These are phyloP conservation scores for Eleusine indica DNA, from an alignment of 176 grass and related monocot genomes.

Conservation along the genomic window DNA sequence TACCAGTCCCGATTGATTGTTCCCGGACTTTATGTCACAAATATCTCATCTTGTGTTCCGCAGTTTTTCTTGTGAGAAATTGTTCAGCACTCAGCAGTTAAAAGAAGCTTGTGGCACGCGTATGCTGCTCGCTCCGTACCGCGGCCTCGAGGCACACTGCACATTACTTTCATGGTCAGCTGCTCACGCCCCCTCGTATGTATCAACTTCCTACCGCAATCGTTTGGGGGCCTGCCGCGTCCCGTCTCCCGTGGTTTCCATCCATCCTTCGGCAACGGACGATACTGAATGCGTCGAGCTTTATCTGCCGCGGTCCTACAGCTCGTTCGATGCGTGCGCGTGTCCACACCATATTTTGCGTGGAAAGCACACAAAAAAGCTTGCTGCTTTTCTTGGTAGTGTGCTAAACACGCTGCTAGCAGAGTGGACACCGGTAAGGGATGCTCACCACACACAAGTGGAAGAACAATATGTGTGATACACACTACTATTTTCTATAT, in stretches of 20 bases:
- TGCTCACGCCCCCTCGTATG: not conserved
- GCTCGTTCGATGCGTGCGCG: not conserved
- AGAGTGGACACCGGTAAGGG: not conserved
- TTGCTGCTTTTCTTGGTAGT: not conserved
- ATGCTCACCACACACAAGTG: not conserved
- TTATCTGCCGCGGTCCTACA: not conserved
- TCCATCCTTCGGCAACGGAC: not conserved
- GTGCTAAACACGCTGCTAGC: not conserved
- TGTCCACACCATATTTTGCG: not conserved
- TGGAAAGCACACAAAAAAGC: not conserved
- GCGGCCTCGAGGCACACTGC: not conserved
- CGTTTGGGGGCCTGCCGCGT: not conserved
- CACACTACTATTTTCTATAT: too few relatives aligned
- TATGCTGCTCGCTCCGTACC: not conserved
- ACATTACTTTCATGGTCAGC: not conserved
- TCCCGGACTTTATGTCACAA: not conserved
- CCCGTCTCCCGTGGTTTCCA: not conserved
- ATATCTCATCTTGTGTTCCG: not conserved
- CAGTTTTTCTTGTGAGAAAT: not conserved
- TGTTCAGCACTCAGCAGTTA: not conserved
- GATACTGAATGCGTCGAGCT: not conserved
- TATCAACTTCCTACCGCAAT: not conserved
- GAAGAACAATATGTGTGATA: not conserved
- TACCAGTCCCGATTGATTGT: not conserved
- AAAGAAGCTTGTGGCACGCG: not conserved